A percentile compares a stretch with the other conserved stretches of the same genome.
Evolutionary conservation across 2,329 filamentous ascomycete species (phyloP).

Genomic region (Harringtonia lauricola): DNA sequence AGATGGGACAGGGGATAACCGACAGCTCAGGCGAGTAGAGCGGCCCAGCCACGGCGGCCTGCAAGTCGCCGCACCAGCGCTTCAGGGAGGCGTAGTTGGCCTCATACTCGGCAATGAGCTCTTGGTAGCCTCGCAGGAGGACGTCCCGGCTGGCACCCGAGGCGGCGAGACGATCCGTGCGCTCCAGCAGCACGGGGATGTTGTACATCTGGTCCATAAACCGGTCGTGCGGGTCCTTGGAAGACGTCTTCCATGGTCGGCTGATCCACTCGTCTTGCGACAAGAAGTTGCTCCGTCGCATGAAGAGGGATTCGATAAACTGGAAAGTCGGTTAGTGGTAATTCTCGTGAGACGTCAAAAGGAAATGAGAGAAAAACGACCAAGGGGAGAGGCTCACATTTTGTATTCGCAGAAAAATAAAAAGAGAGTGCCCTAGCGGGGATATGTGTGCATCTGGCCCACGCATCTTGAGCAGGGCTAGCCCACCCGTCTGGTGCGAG

Average conservation of each 20-base stretch:
- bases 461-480: constrained; percentile 13
- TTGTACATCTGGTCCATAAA: constrained; percentile 14
- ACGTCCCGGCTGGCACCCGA: neutral
- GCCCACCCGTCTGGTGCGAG: constrained; percentile 12
- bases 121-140: neutral
- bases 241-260: constrained; percentile 7
- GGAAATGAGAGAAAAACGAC: neutral
- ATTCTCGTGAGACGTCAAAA: neutral
- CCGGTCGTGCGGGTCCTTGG: constrained; percentile 13
- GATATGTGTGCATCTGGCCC: constrained; percentile 10
- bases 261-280: constrained; percentile 9
- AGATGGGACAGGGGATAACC: neutral
- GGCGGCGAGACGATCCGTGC: constrained; percentile 2
- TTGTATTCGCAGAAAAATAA: constrained; percentile 12
- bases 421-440: constrained; percentile 11
- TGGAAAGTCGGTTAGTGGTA: neutral
- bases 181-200: constrained; percentile 8
- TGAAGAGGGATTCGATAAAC: constrained; percentile 10
- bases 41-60: constrained; percentile 8
- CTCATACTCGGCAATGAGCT: constrained; percentile 6
- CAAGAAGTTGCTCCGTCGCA: constrained; percentile 10
- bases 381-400: constrained; percentile 4
- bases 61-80: constrained; percentile 9
- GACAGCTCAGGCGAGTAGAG: constrained; percentile 14
- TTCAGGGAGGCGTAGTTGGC: constrained; percentile 5